Conservation (phyloP, 2,329 filamentous ascomycete species). For the Diatrype stigma region DNA sequence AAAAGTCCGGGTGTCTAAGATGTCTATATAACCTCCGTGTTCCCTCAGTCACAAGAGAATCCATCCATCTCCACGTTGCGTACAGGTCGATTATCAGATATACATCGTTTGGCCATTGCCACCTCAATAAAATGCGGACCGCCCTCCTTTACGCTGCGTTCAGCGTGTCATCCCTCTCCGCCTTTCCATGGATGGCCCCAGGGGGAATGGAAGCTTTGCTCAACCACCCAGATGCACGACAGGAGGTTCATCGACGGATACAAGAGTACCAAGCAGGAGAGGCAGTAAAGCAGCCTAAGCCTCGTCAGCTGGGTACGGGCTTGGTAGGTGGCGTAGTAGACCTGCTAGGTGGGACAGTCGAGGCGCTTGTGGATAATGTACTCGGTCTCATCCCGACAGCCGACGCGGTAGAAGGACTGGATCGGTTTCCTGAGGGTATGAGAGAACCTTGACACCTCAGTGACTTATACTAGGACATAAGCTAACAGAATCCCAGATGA, state of each 20-base stretch:
- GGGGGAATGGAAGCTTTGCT: slow-evolving; percentile 9
- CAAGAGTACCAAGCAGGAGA: neutral
- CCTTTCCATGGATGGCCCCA: slow-evolving; percentile 11
- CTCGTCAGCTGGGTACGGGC: neutral
- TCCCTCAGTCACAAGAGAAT: no score
- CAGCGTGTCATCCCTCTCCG: slow-evolving; percentile 1
- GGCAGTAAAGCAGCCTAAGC: neutral
- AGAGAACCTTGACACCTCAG: no score
- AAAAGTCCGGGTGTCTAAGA: no score
- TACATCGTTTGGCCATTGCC: no score
- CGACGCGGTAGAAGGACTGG: slow-evolving; percentile 1
- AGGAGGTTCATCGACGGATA: slow-evolving; percentile 8
- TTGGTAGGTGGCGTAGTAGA: neutral
- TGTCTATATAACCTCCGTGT: no score
- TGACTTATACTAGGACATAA: neutral
- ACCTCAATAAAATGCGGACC: neutral
- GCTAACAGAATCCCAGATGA: neutral
- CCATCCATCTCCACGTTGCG: no score
- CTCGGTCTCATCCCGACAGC: slow-evolving; percentile 3
- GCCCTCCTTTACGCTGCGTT: slow-evolving; percentile 4
- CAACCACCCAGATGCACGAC: slow-evolving; percentile 10
- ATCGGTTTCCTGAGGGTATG: slow-evolving; percentile 1
- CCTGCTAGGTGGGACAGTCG: slow-evolving; percentile 1
- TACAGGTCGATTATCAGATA: no score
- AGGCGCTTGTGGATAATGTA: slow-evolving; percentile 3